phyloP scores from a whole-genome alignment of 1,284 basidiomycete species.

The Leucoagaricus sp. region DNA sequence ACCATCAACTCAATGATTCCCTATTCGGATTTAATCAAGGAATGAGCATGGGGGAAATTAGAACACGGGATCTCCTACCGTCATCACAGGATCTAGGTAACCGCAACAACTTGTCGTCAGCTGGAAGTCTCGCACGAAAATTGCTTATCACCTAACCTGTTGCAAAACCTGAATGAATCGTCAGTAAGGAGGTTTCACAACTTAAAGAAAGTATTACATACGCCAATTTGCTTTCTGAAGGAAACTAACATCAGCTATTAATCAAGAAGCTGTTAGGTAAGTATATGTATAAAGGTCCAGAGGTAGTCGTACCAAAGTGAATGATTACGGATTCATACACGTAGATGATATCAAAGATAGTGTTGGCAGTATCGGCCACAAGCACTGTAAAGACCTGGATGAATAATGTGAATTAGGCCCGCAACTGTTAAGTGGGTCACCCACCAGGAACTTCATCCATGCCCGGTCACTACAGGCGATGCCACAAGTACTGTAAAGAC shows the following conservation, averaged over 20 bases:
- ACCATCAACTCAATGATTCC: slow-evolving; percentile 35
- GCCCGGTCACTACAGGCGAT: slow-evolving; percentile 20
- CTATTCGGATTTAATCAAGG: slow-evolving; percentile 22
- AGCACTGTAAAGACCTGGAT: slow-evolving; percentile 34
- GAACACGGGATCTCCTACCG: slow-evolving; percentile 21
- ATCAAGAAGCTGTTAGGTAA: no score
- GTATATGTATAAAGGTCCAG: no score
- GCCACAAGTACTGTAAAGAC: slow-evolving; percentile 32
- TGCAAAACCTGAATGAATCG: slow-evolving; percentile 19
- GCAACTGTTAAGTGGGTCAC: no score
- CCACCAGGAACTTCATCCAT: slow-evolving; percentile 24
- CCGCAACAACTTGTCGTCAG: background rate
- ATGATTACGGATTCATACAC: slow-evolving; percentile 38
- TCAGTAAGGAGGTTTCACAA: no score
- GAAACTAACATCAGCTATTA: slow-evolving; percentile 14
- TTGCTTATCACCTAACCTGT: slow-evolving; percentile 15
- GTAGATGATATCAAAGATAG: slow-evolving; percentile 28
- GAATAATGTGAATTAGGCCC: no score
- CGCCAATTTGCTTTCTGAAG: slow-evolving; percentile 23
- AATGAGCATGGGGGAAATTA: background rate
- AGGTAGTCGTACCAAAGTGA: slow-evolving; percentile 33
- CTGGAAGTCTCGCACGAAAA: background rate
- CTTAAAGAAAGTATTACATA: no score
- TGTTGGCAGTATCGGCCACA: slow-evolving; percentile 37
- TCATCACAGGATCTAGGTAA: slow-evolving; percentile 33